A percentile compares a stretch with the other conserved stretches of the same genome.
Conservation (phyloP, 805 yeast species). For the Debaryomyces tyrocola region DNA sequence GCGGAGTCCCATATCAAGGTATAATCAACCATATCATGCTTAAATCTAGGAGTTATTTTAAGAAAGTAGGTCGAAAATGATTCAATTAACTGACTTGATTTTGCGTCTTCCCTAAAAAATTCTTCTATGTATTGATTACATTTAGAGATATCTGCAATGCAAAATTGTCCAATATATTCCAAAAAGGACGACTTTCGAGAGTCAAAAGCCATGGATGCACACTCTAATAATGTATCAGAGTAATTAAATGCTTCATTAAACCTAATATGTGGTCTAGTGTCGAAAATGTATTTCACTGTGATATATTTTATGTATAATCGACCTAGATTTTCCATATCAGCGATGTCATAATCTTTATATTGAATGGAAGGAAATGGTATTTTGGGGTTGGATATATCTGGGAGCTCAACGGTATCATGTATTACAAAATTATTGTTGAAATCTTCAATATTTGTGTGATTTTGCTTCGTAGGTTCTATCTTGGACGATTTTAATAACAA, state of each 20-base stretch:
- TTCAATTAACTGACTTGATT: not conserved
- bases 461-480: not conserved
- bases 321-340: constrained; percentile 5
- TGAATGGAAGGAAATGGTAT: not conserved
- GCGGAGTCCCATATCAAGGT: not conserved
- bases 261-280: constrained; percentile 2
- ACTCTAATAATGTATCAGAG: not conserved
- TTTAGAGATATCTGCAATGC: not conserved
- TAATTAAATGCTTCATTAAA: constrained; percentile 2
- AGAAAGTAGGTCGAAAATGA: not conserved
- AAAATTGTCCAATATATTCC: constrained; percentile 4
- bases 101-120: not conserved
- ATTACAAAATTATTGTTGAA: not conserved
- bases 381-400: not conserved
- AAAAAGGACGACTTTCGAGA: not conserved
- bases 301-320: constrained; percentile 4
- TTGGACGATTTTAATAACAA: constrained; percentile 2
- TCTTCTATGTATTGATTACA: not conserved
- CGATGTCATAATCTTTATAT: not conserved
- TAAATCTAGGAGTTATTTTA: not conserved
- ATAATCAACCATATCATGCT: not conserved
- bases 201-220: not conserved
- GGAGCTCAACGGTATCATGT: not conserved
- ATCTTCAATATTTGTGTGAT: not conserved
- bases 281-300: constrained; percentile 2